Conservation (phyloP, 495 filamentous ascomycete genomes). For the Evansstolkia leycettana region DNA sequence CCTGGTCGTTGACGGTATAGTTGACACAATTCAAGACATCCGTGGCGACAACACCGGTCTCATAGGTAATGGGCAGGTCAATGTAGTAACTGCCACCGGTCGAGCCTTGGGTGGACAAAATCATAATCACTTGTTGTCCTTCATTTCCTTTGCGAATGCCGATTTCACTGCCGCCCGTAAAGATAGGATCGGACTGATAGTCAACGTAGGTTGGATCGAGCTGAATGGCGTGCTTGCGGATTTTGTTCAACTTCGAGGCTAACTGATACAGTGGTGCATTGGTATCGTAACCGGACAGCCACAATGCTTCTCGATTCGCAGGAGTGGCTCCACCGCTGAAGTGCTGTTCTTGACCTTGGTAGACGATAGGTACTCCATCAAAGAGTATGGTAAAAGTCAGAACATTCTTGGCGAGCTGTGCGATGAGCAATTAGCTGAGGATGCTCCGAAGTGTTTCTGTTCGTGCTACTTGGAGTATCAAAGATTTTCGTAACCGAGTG, state of each 20-base stretch:
- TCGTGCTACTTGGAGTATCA: too few relatives aligned
- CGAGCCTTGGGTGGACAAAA: slow-evolving; percentile 45
- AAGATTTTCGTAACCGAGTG: too few relatives aligned
- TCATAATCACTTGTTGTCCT: slow-evolving; percentile 41
- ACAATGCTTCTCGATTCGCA: slow-evolving; percentile 61
- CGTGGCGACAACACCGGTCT: slow-evolving; percentile 18
- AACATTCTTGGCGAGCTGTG: slow-evolving; percentile 49
- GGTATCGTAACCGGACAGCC: slow-evolving; percentile 54
- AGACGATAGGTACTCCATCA: slow-evolving; percentile 53
- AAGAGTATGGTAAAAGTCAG: slow-evolving; percentile 60
- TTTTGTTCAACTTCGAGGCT: slow-evolving; percentile 43
- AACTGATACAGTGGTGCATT: slow-evolving; percentile 45
- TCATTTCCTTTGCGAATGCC: slow-evolving; percentile 50
- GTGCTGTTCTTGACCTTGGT: slow-evolving; percentile 64
- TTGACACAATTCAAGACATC: slow-evolving; percentile 39
- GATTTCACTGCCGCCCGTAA: slow-evolving; percentile 41
- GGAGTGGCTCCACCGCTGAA: slow-evolving; percentile 47
- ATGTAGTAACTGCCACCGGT: slow-evolving; percentile 29
- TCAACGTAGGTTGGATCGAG: slow-evolving; percentile 35
- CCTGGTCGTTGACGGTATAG: slow-evolving; percentile 29
- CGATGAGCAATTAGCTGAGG: not conserved
- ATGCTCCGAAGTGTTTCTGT: not conserved
- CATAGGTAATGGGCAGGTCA: slow-evolving; percentile 28
- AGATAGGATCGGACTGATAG: slow-evolving; percentile 38
- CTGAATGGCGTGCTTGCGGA: slow-evolving; percentile 43